Evolutionary conservation across 805 yeast genomes (phyloP), one percentile per base, ranked within the genome.

Genomic region (Saccharomycopsis sp.): DNA sequence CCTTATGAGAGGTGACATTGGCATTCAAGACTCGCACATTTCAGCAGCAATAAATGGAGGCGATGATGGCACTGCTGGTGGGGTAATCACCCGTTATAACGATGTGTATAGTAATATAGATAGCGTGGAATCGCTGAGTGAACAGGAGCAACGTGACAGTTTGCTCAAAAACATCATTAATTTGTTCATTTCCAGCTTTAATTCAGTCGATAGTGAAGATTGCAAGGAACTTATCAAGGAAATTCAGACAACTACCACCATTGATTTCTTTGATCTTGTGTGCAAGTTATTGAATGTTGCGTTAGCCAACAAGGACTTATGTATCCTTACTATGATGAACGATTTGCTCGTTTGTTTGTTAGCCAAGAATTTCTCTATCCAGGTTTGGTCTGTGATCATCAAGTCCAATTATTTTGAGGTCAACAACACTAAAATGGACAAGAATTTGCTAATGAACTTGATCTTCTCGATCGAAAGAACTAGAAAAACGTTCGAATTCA

Each of bases 321-420:
- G 9, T 1, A 52, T 17, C 12, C 47, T 61, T 8, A 35, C 49
- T 5, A n/a, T 52, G n/a, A 29, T 61, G 20, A 61, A 55, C 38
- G 49, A 54, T 3, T 53, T 61, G 35, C 53, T 61, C 5, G 23
- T 19, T n/a, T 19, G 35, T 47, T 52, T 58, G 8, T 22, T 56
- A 52, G 8, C 23, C 34, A 51, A 56, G n/a, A 71, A 81, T 3
- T 79, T 76, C 47, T 82, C 96, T 0, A 77, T 79, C 60, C 75
- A 89, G 58, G 86, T 91, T 2, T 92, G 97, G 97, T 79, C 90
- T 0, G 86, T 86, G 66, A 70, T 93, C 14, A 78, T 82, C 22
- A 82, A 83, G 55, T 86, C 96, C 0, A 78, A 82, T 19, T 72
- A 91, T 29, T 73, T 90, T 1, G 84, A 86, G 14, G 76, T 59